Conservation (phyloP, 208 protist species). For the Wallacemonas sp. region DNA sequence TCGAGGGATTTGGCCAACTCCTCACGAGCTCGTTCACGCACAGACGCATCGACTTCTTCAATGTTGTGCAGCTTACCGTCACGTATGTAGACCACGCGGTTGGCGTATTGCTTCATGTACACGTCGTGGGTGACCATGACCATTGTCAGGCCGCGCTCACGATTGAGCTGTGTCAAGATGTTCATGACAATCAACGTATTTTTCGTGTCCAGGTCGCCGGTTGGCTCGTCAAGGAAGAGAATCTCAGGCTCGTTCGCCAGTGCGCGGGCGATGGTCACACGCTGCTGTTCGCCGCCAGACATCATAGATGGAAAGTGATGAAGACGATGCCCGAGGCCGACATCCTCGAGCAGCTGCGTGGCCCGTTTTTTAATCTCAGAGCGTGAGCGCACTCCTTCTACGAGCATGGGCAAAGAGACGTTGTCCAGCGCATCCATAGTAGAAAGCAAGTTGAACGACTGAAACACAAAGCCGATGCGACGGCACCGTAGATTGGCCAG, state of each 20-base stretch:
- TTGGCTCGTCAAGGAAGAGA: constrained; percentile 95
- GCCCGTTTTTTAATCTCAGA: constrained; percentile 71
- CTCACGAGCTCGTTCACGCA: constrained; percentile 41
- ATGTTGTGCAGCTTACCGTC: constrained; percentile 91
- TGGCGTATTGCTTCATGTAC: constrained; percentile 93
- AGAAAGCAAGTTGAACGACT: constrained; percentile 96
- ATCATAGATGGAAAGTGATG: constrained; percentile 93
- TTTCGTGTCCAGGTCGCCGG: constrained; percentile 95
- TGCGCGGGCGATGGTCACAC: constrained; percentile 94
- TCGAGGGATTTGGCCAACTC: constrained; percentile 21
- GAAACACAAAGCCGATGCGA: constrained; percentile 95
- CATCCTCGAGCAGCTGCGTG: constrained; percentile 65
- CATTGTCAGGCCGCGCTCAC: constrained; percentile 87
- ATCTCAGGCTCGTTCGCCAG: constrained; percentile 94
- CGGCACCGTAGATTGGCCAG: constrained; percentile 69
- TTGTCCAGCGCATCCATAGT: constrained; percentile 94
- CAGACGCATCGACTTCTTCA: constrained; percentile 40
- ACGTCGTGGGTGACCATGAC: constrained; percentile 98
- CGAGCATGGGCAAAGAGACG: constrained; percentile 95
- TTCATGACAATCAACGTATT: constrained; percentile 95
- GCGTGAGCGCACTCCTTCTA: constrained; percentile 65
- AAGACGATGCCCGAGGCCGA: constrained; percentile 88
- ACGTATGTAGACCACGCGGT: constrained; percentile 93
- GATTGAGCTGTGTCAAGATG: constrained; percentile 91
- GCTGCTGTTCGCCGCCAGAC: constrained; percentile 96